Evolutionary conservation across 371 early-diverging fungal genomes (phyloP).

Genomic region (Syncephalastrum racemosum): DNA sequence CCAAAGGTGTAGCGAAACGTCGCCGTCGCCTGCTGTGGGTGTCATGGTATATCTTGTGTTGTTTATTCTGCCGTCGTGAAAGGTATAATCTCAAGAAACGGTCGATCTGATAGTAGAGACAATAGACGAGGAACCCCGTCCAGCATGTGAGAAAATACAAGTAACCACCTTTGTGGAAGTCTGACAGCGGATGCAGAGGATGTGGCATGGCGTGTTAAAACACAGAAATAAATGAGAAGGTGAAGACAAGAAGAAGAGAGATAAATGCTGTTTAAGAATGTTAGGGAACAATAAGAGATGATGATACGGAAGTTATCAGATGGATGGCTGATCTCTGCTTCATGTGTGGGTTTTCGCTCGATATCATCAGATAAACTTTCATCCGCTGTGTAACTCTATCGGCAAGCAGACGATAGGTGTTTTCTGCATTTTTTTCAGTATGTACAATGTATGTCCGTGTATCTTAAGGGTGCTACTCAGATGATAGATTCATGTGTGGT

Average conservation of each 20-base stretch:
- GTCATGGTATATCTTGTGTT: neutral
- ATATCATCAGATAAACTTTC: too few relatives aligned
- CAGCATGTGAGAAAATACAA: conserved; percentile 38
- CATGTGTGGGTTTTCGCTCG: neutral
- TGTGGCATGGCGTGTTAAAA: conserved; percentile 4
- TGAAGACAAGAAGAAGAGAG: neutral
- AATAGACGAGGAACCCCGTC: conserved; percentile 36
- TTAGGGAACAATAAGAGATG: too few relatives aligned
- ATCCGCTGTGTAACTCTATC: too few relatives aligned
- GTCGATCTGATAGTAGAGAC: conserved; percentile 32
- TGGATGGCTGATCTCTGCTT: neutral
- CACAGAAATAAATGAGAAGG: neutral
- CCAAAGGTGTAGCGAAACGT: neutral
- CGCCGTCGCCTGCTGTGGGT: neutral
- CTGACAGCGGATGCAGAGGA: conserved; percentile 6
- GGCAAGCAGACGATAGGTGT: too few relatives aligned
- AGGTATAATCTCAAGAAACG: conserved; percentile 22
- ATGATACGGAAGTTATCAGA: neutral
- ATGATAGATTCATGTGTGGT: too few relatives aligned
- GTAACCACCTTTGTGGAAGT: conserved; percentile 24
- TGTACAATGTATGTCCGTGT: too few relatives aligned
- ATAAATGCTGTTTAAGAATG: too few relatives aligned
- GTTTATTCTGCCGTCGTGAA: conserved; percentile 17
- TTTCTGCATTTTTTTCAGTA: too few relatives aligned
- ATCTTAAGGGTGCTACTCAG: too few relatives aligned